Base-by-base conservation (phyloP, 164 flowering plant species). In the Annona squamosa region DNA sequence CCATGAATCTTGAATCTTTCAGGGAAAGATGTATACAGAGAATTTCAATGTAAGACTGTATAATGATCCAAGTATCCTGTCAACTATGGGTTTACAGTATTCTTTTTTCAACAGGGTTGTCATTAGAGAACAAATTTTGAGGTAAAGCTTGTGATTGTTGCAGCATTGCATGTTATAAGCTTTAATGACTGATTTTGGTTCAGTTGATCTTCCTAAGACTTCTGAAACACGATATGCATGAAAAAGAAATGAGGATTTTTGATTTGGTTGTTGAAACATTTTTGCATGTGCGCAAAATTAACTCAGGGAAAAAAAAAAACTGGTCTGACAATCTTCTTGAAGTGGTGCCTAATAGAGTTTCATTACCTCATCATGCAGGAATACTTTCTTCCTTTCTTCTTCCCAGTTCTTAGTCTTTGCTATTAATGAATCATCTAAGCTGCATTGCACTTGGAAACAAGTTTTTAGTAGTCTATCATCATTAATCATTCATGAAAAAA, bases 301-400 rank as follows among this genome's bases (percentile, higher is more conserved):
- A 7, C 18, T 1, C 4, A 47, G 45, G 42, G 52, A n/a, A 43
- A 18, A 44, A 68, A 67, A 43, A 4, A 9, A 2, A 2, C 12
- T 46, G 46, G 10, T 45, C 13, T 3, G 18, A 26, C 37, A 26
- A 26, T 26, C 37, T 12, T 7, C 46, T 7, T 12, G 47, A 44
- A 44, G 3, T 6, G 3, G 4, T 42, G 18, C 19, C 4, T 45
- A 68, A 26, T 6, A 26, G 66, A 44, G 46, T 26, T 26, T 73
- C 46, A 81, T 75, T 75, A 94, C 99, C 87, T 87, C 91, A 78
- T 92, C 97, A 76, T 90, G 92, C 74, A 89, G 77, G 87, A 91
- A 92, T 56, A 80, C 82, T 74, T 87, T 89, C 46, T 82, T 84
- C 72, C 92, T 82, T 81, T 90, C 97, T 46, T 86, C 87, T 81